phyloP scores from a whole-genome alignment of 2,329 filamentous ascomycete species.

The Colletotrichum eleusines region DNA sequence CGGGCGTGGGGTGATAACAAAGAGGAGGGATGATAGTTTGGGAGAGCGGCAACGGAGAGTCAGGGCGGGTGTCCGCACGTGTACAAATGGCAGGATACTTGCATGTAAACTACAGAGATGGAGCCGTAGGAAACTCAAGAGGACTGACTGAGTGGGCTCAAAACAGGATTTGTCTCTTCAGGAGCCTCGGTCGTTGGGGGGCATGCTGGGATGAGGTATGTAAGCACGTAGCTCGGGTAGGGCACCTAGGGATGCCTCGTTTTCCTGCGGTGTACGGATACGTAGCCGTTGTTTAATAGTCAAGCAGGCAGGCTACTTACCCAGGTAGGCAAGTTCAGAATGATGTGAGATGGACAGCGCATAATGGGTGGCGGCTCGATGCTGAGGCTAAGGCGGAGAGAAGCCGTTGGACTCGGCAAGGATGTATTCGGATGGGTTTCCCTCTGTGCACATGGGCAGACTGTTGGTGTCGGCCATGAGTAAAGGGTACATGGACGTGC shows the following conservation, averaged over 20 bases:
- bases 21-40: constrained; percentile 10
- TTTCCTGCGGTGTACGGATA: neutral
- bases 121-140: constrained; percentile 8
- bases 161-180: constrained; percentile 25
- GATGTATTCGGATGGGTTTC: constrained; percentile 4
- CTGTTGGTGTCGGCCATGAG: neutral
- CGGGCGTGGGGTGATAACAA: constrained; percentile 12
- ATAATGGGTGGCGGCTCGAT: constrained; percentile 7
- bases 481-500: neutral
- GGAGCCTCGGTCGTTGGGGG: constrained; percentile 3
- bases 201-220: constrained; percentile 13
- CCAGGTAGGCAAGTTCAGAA: constrained; percentile 8
- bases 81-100: constrained; percentile 19
- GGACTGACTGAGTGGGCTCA: constrained; percentile 16
- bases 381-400: neutral
- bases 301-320: neutral
- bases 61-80: constrained; percentile 10
- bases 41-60: neutral
- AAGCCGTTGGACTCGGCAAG: neutral
- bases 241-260: constrained; percentile 3
- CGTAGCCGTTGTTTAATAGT: too few species aligned
- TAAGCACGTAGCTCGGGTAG: neutral
- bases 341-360: constrained; percentile 26
- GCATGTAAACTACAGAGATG: constrained; percentile 10
- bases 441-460: neutral